These are phyloP conservation scores for Aurantiochytrium sp. DNA, from an alignment of 108 stramenopile species.

Conservation along the genomic window DNA sequence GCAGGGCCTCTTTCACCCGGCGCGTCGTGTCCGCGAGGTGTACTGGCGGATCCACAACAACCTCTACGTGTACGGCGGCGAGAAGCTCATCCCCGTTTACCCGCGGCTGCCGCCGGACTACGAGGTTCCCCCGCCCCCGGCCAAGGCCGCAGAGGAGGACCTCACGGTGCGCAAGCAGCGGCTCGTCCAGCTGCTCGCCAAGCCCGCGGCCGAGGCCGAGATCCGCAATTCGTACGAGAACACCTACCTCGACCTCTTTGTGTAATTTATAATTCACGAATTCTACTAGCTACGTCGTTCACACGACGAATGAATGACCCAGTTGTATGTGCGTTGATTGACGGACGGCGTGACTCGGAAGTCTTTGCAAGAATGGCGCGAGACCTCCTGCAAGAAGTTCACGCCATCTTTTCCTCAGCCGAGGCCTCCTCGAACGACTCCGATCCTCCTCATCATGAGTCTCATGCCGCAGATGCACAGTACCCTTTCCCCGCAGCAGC, in stretches of 20 bases:
- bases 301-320: too few species aligned
- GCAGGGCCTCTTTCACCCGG: constrained; percentile 96
- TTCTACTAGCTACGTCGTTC: too few species aligned
- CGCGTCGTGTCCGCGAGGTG: constrained; percentile 91
- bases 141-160: too few species aligned
- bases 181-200: not conserved
- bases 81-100: constrained; percentile 87
- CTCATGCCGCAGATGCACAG: too few species aligned
- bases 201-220: not conserved
- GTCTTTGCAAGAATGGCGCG: too few species aligned
- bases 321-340: too few species aligned
- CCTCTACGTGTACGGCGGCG: constrained; percentile 89
- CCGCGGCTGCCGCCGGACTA: constrained; percentile 48
- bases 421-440: too few species aligned
- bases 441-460: too few species aligned
- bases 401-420: too few species aligned
- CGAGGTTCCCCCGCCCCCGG: not conserved
- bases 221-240: not conserved
- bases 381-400: too few species aligned
- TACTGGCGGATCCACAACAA: constrained; percentile 98
- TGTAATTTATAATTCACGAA: not conserved
- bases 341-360: too few species aligned
- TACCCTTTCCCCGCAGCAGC: too few species aligned
- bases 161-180: not conserved
- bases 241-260: constrained; percentile 6